phyloP scores from a whole-genome alignment of 2,329 filamentous ascomycete genomes.

The Metarhizium guizhouense region DNA sequence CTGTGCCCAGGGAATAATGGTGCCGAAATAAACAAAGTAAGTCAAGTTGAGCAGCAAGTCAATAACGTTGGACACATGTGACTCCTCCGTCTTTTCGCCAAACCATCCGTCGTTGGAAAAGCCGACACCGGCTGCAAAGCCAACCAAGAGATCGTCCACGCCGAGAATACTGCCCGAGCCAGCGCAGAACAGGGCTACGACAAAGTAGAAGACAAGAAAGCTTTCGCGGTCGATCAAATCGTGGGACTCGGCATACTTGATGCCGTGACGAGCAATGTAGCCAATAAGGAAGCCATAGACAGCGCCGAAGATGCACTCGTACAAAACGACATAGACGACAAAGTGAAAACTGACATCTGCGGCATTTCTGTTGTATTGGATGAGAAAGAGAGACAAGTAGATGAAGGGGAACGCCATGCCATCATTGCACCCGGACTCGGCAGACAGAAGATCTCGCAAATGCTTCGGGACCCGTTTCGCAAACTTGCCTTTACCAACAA shows the following conservation, averaged over 20 bases:
- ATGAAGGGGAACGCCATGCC: conserved; percentile 99
- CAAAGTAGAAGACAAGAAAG: conserved; percentile 97
- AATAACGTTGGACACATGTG: conserved; percentile 98
- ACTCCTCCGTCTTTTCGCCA: conserved; percentile 93
- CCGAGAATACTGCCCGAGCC: conserved; percentile 87
- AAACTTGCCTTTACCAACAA: conserved; percentile 98
- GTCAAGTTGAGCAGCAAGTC: conserved; percentile 93
- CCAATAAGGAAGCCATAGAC: conserved; percentile 81
- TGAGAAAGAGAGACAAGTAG: conserved; percentile 84
- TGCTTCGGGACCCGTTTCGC: conserved; percentile 96
- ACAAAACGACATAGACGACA: conserved; percentile 82
- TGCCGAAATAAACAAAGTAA: conserved; percentile 96
- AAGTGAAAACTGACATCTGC: conserved; percentile 70
- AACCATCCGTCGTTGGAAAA: conserved; percentile 99
- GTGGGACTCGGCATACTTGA: conserved; percentile 75
- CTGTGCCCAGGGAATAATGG: conserved; percentile 92
- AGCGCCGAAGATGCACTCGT: conserved; percentile 91
- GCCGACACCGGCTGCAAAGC: conserved; percentile 92
- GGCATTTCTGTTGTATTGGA: conserved; percentile 66
- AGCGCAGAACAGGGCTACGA: conserved; percentile 89
- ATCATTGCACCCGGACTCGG: conserved; percentile 97
- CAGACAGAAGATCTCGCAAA: conserved; percentile 86
- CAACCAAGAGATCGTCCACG: conserved; percentile 87
- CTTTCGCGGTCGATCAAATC: conserved; percentile 92
- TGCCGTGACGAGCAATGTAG: conserved; percentile 82